A percentile compares a stretch with the other conserved stretches of the same genome.
These are phyloP conservation scores for Lantana camara DNA, from an alignment of 257 asterid genomes.

Conservation along the genomic window DNA sequence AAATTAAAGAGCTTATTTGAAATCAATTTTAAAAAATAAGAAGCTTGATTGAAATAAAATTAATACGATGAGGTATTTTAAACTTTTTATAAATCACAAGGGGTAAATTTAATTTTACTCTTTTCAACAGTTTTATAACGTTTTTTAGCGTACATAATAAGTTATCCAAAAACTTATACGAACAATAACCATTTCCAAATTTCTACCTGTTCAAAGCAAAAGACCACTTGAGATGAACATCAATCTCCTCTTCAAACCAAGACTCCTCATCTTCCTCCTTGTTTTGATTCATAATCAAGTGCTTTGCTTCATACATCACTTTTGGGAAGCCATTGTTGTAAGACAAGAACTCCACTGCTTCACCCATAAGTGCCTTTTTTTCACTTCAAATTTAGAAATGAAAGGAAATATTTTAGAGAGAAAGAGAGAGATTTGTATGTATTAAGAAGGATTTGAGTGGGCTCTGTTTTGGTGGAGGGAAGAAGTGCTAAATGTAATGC, in stretches of 20 bases:
- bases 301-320: constrained; percentile 43
- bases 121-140: too few relatives aligned
- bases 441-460: too few relatives aligned
- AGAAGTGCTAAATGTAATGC: constrained; percentile 10
- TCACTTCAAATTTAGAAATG: not conserved
- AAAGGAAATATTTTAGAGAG: not conserved
- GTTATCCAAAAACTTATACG: too few relatives aligned
- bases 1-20: too few relatives aligned
- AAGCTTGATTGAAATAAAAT: too few relatives aligned
- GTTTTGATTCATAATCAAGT: constrained; percentile 38
- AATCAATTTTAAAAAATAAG: too few relatives aligned
- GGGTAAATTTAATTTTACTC: too few relatives aligned
- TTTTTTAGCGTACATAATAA: too few relatives aligned
- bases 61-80: too few relatives aligned
- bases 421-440: not conserved
- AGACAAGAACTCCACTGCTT: constrained; percentile 58
- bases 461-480: too few relatives aligned
- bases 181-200: too few relatives aligned
- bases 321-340: constrained; percentile 61
- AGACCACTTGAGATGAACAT: constrained; percentile 92
- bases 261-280: constrained; percentile 37
- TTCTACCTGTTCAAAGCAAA: constrained; percentile 80
- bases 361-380: constrained; percentile 53
- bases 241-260: constrained; percentile 96
- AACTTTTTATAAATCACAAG: too few relatives aligned